Evolutionary conservation across 164 flowering plant species (phyloP).

Genomic region (Euptelea pleiosperma): DNA sequence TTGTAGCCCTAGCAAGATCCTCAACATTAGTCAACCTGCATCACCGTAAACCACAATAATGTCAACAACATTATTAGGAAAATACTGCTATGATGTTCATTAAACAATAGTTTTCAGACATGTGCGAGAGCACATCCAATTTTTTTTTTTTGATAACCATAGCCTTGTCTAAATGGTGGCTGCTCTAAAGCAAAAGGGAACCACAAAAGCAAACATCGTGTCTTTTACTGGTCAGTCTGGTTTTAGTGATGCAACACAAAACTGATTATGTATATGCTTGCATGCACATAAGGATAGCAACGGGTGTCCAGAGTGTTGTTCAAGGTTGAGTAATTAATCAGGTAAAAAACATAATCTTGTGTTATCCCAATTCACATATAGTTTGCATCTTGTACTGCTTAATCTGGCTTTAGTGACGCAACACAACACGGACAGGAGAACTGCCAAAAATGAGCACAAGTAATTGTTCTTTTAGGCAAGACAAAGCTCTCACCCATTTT

Average conservation of each 20-base stretch:
- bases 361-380: no score
- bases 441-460: background rate
- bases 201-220: background rate
- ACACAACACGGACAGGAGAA: no score
- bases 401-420: no score
- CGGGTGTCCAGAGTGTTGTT: no score
- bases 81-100: background rate
- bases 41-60: conserved; percentile 6
- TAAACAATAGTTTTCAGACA: background rate
- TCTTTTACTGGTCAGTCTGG: no score
- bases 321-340: no score
- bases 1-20: conserved; percentile 71
- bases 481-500: background rate
- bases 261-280: background rate
- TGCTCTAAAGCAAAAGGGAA: no score
- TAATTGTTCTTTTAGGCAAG: background rate
- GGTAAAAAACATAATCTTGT: no score
- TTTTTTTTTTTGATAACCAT: no score
- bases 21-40: conserved; percentile 75
- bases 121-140: background rate
- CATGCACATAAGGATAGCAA: background rate
- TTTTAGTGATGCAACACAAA: conserved; percentile 1
- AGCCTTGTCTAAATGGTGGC: no score
- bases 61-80: background rate
- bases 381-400: no score